phyloP scores from a whole-genome alignment of 2,329 filamentous ascomycete species.

The Grosmannia clavigera region DNA sequence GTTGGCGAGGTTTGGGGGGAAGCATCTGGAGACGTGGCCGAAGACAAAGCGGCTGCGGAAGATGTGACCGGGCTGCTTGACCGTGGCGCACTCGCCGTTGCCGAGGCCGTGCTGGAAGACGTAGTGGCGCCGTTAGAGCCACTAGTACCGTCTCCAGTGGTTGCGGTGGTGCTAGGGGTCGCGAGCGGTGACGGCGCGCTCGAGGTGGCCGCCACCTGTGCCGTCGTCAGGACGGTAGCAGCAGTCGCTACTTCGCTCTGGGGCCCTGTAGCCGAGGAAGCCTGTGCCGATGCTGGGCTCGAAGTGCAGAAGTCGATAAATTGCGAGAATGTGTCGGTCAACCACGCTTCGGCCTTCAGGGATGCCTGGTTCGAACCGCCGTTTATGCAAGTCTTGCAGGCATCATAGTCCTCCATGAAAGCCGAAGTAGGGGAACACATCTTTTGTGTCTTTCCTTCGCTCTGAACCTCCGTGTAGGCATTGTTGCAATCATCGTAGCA shows the following conservation, averaged over 20 bases:
- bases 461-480: constrained; percentile 31
- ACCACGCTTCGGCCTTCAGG: constrained; percentile 20
- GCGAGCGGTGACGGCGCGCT: background rate
- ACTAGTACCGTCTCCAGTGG: background rate
- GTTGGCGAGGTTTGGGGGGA: background rate
- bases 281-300: background rate
- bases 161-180: background rate
- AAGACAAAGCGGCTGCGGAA: background rate
- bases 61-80: too few species aligned
- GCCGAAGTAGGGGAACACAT: constrained; percentile 32
- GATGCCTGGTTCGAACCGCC: constrained; percentile 15
- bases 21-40: background rate
- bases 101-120: too few species aligned
- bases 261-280: background rate
- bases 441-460: constrained; percentile 29
- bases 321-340: constrained; percentile 27
- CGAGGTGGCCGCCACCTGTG: constrained; percentile 4
- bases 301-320: constrained; percentile 32
- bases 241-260: constrained; percentile 2
- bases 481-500: constrained; percentile 45
- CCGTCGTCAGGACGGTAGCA: constrained; percentile 2
- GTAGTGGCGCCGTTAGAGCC: background rate
- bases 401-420: constrained; percentile 24
- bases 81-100: too few species aligned
- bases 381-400: constrained; percentile 32